phyloP scores from a whole-genome alignment of 768 basidiomycete genomes.

The Leucocoprinus leucothites region DNA sequence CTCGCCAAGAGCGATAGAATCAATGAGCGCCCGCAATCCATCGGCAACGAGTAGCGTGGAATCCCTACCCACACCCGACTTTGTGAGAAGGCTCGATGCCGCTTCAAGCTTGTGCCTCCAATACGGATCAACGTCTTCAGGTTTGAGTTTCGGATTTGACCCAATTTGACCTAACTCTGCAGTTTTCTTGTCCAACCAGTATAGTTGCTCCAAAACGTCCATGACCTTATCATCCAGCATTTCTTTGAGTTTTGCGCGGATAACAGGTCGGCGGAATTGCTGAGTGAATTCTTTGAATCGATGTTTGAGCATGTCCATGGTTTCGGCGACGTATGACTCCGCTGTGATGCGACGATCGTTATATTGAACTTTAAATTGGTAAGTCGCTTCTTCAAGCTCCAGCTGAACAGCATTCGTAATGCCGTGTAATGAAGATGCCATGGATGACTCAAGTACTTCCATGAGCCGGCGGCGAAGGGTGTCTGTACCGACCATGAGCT shows the following conservation, averaged over 20 bases:
- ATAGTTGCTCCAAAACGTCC: conserved; percentile 95
- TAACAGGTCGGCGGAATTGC: conserved; percentile 85
- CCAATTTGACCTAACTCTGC: conserved; percentile 71
- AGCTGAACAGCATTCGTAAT: conserved; percentile 97
- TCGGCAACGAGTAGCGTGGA: conserved; percentile 94
- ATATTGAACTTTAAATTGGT: conserved; percentile 99
- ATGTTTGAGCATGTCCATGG: conserved; percentile 87
- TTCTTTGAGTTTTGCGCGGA: conserved; percentile 82
- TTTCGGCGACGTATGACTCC: conserved; percentile 97
- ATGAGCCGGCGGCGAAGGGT: conserved; percentile 88
- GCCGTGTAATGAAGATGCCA: conserved; percentile 93
- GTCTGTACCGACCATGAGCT: conserved; percentile 87
- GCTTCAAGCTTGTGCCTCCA: conserved; percentile 98
- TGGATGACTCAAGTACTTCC: conserved; percentile 96
- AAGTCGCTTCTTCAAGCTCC: conserved; percentile 94
- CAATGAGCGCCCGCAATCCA: conserved; percentile 84
- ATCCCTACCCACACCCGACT: conserved; percentile 93
- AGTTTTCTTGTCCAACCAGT: conserved; percentile 91
- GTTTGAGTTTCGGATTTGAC: conserved; percentile 63
- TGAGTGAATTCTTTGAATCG: conserved; percentile 83
- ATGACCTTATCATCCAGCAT: conserved; percentile 97
- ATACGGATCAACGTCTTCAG: conserved; percentile 80
- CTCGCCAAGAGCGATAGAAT: conserved; percentile 83
- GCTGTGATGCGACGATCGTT: conserved; percentile 94
- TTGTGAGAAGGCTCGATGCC: conserved; percentile 88